A percentile compares a stretch with the other conserved stretches of the same genome.
phyloP scores from a whole-genome alignment of 1,139 yeast species.

The Yamadazyma siamensis region DNA sequence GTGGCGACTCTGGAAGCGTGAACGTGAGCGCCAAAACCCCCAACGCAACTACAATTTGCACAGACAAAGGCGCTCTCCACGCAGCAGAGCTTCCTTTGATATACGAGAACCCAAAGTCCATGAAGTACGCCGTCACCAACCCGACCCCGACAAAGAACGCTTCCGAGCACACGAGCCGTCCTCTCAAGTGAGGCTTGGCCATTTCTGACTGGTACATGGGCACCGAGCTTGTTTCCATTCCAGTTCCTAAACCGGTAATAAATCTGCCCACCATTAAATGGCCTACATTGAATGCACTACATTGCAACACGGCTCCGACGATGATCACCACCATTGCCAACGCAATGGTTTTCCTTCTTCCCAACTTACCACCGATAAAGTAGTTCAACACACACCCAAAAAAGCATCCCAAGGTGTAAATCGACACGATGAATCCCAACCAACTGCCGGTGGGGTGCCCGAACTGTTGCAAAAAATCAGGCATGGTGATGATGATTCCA shows the following conservation, averaged over 20 bases:
- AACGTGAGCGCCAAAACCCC: slow-evolving; percentile 34
- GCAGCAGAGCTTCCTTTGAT: slow-evolving; percentile 47
- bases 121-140: slow-evolving; percentile 61
- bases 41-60: slow-evolving; percentile 51
- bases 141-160: slow-evolving; percentile 71
- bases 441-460: slow-evolving; percentile 13
- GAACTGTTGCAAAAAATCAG: slow-evolving; percentile 12
- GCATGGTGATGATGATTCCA: slow-evolving; percentile 10
- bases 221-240: slow-evolving; percentile 60
- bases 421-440: slow-evolving; percentile 54
- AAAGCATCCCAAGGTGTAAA: slow-evolving; percentile 73
- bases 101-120: slow-evolving; percentile 57
- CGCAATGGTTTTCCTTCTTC: slow-evolving; percentile 51
- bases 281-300: slow-evolving; percentile 24
- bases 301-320: slow-evolving; percentile 47
- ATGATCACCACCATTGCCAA: slow-evolving; percentile 44
- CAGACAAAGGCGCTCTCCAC: slow-evolving; percentile 60
- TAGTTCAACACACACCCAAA: slow-evolving; percentile 63
- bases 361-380: slow-evolving; percentile 48
- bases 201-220: slow-evolving; percentile 71
- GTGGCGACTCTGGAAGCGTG: slow-evolving; percentile 58
- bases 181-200: slow-evolving; percentile 65
- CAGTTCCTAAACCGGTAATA: slow-evolving; percentile 69
- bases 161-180: slow-evolving; percentile 66
- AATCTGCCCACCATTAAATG: slow-evolving; percentile 58